Conservation (phyloP, 2,329 filamentous ascomycete genomes). For the Grosmannia penicillata region DNA sequence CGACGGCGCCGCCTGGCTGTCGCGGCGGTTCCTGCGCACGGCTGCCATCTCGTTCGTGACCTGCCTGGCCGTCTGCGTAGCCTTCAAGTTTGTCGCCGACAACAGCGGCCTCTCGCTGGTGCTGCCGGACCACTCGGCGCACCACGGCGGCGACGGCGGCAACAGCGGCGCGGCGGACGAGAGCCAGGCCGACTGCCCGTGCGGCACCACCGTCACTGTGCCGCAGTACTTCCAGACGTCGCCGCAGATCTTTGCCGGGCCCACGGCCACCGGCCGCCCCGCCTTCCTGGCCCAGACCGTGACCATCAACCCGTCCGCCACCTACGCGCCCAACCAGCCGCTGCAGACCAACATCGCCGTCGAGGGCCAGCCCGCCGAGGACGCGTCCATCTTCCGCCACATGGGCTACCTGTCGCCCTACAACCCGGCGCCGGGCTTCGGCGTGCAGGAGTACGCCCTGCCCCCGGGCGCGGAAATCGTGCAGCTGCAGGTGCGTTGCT, state of each 20-base stretch:
- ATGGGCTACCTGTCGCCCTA: conserved; percentile 60
- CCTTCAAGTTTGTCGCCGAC: conserved; percentile 11
- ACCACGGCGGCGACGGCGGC: neutral
- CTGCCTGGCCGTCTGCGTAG: conserved; percentile 11
- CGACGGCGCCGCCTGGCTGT: conserved; percentile 6
- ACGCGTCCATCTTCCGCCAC: conserved; percentile 54
- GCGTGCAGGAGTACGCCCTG: conserved; percentile 55
- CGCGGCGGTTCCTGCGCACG: conserved; percentile 7
- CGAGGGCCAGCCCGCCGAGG: conserved; percentile 36
- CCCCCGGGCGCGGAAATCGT: conserved; percentile 52
- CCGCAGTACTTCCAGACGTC: conserved; percentile 50
- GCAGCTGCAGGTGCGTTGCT: conserved; percentile 36
- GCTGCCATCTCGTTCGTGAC: conserved; percentile 11
- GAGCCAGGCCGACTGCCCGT: conserved; percentile 10
- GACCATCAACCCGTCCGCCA: conserved; percentile 46
- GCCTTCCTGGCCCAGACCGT: conserved; percentile 61
- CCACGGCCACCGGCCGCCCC: conserved; percentile 53
- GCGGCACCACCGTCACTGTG: conserved; percentile 16
- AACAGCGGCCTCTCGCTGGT: conserved; percentile 9
- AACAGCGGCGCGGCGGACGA: neutral
- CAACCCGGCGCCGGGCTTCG: conserved; percentile 57
- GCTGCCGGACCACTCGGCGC: conserved; percentile 1
- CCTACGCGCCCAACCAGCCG: conserved; percentile 54
- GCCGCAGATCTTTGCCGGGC: conserved; percentile 46
- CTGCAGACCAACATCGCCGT: conserved; percentile 59